Percentiles rank a stretch among this genome's conserved stretches.
Evolutionary conservation across 2,329 filamentous ascomycete genomes (phyloP).

Genomic region (Penicillium digitatum): DNA sequence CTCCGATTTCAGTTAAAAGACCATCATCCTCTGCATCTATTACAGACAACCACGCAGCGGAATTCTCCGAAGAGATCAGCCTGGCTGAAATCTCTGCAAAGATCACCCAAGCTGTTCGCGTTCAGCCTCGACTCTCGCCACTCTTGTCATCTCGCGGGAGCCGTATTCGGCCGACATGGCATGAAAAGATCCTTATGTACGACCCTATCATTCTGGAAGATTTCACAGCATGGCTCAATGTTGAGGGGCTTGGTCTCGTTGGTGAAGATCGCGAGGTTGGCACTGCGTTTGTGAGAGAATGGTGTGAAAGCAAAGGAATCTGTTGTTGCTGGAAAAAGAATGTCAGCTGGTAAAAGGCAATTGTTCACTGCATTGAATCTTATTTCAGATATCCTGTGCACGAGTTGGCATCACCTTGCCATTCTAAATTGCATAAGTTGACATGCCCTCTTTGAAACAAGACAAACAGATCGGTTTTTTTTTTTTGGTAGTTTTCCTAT

Average conservation of each 20-base stretch:
- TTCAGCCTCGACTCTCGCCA: constrained; percentile 31
- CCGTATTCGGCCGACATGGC: constrained; percentile 60
- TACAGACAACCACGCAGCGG: not conserved
- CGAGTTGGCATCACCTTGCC: not conserved
- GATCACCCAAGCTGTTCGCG: constrained; percentile 50
- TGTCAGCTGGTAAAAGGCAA: constrained; percentile 10
- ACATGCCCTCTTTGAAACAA: too few species aligned
- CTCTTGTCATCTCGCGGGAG: constrained; percentile 33
- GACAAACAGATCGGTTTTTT: too few species aligned
- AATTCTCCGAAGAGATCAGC: constrained; percentile 15
- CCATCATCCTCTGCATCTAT: not conserved
- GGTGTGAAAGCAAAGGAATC: constrained; percentile 84
- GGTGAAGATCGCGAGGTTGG: constrained; percentile 64
- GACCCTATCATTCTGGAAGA: constrained; percentile 88
- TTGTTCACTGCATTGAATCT: not conserved
- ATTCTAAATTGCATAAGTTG: not conserved
- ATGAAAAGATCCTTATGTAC: constrained; percentile 91
- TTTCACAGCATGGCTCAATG: constrained; percentile 76
- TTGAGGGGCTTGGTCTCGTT: constrained; percentile 59
- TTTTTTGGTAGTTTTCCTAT: not conserved
- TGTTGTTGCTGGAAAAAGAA: constrained; percentile 68
- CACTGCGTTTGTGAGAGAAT: constrained; percentile 68
- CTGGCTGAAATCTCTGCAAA: constrained; percentile 41
- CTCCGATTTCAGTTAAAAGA: constrained; percentile 9
- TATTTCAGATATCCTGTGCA: not conserved